phyloP scores from a whole-genome alignment of 176 grass and related monocot species.

The Lolium perenne region DNA sequence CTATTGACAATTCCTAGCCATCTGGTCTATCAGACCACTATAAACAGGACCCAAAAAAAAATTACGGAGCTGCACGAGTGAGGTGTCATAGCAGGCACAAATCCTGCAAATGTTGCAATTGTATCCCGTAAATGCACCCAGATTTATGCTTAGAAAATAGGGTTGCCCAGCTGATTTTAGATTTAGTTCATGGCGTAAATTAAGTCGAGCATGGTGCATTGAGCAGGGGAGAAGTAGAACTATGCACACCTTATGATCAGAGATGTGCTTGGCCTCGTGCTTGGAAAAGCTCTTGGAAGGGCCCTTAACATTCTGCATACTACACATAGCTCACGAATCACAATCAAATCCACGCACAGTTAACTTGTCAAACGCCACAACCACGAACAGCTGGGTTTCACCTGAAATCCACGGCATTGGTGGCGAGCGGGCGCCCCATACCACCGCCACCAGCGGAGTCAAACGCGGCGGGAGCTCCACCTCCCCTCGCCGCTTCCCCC shows the following conservation, averaged over 20 bases:
- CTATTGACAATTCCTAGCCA: background rate
- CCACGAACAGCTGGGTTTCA: background rate
- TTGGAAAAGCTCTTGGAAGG: slow-evolving; percentile 88
- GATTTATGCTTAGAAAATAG: background rate
- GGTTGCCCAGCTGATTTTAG: background rate
- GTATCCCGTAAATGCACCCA: no score
- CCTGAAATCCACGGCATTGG: slow-evolving; percentile 77
- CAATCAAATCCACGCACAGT: background rate
- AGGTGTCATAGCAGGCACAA: background rate
- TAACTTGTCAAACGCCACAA: background rate
- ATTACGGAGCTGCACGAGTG: background rate
- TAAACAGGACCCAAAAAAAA: background rate
- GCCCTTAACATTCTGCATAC: slow-evolving; percentile 71
- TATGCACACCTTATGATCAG: slow-evolving; percentile 86
- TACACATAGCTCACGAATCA: slow-evolving; percentile 10
- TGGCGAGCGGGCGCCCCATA: slow-evolving; percentile 26
- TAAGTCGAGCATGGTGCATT: background rate
- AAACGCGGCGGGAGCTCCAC: slow-evolving; percentile 54
- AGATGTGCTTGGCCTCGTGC: slow-evolving; percentile 79
- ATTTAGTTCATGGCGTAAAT: background rate
- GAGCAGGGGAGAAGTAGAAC: background rate
- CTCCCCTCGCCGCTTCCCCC: slow-evolving; percentile 60
- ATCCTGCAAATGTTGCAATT: background rate
- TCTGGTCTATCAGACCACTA: background rate
- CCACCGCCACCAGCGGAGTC: slow-evolving; percentile 45